A percentile compares a stretch with the other conserved stretches of the same genome.
These are phyloP conservation scores for Lasiosphaeria miniovina DNA, from an alignment of 495 filamentous ascomycete species.

Conservation along the genomic window DNA sequence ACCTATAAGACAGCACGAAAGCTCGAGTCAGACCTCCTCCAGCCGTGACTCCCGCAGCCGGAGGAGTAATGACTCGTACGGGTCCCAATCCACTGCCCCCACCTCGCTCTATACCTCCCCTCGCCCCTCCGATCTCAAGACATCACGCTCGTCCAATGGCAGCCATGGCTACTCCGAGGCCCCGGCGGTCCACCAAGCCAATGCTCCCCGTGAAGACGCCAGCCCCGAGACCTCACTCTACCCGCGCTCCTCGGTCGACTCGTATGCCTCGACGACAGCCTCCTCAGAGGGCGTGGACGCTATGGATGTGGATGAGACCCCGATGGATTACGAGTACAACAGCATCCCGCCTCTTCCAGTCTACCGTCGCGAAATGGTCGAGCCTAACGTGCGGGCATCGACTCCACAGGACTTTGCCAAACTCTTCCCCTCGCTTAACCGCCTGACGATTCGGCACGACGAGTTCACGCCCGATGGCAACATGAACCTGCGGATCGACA, in stretches of 20 bases:
- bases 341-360: slow-evolving; percentile 54
- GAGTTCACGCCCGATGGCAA: slow-evolving; percentile 90
- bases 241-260: slow-evolving; percentile 68
- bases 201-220: slow-evolving; percentile 42
- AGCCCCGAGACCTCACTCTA: slow-evolving; percentile 48
- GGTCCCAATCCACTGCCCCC: slow-evolving; percentile 65
- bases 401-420: slow-evolving; percentile 80
- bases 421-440: slow-evolving; percentile 80
- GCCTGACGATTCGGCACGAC: slow-evolving; percentile 83
- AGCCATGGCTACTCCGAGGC: slow-evolving; percentile 12
- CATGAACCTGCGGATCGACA: slow-evolving; percentile 94
- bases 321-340: slow-evolving; percentile 35
- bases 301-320: slow-evolving; percentile 50
- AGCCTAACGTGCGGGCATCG: slow-evolving; percentile 65
- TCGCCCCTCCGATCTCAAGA: slow-evolving; percentile 45
- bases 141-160: slow-evolving; percentile 30
- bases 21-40: slow-evolving; percentile 43
- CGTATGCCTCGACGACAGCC: slow-evolving; percentile 71
- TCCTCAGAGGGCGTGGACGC: slow-evolving; percentile 64
- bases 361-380: slow-evolving; percentile 57
- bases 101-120: slow-evolving; percentile 61
- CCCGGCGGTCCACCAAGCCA: slow-evolving; percentile 35
- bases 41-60: slow-evolving; percentile 57
- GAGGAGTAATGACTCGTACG: slow-evolving; percentile 58
- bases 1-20: slow-evolving; percentile 22